Percentiles rank a stretch among this genome's conserved stretches.
phyloP scores from a whole-genome alignment of 345 rosid genomes.

The Lenwebbia sp. region DNA sequence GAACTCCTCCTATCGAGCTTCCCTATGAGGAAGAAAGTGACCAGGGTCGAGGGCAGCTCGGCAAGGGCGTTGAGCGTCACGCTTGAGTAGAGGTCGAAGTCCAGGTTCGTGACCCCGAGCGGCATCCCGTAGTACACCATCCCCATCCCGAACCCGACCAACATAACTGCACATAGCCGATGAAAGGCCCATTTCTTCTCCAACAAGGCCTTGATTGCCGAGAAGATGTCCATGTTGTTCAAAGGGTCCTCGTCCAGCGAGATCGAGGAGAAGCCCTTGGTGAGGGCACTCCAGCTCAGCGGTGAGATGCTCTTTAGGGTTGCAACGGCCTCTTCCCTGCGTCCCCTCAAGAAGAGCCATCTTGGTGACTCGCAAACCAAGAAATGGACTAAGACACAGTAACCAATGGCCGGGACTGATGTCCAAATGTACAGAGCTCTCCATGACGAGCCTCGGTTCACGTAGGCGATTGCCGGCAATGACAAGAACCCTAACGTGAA shows the following conservation, averaged over 20 bases:
- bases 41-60: conserved; percentile 45
- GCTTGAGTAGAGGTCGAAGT: conserved; percentile 47
- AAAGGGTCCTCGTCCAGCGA: conserved; percentile 11
- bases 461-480: conserved; percentile 33
- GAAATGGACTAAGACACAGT: conserved; percentile 17
- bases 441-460: conserved; percentile 34
- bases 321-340: conserved; percentile 39
- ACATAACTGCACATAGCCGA: conserved; percentile 28
- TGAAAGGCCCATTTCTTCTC: conserved; percentile 41
- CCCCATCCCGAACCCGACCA: conserved; percentile 47
- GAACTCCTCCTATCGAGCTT: conserved; percentile 29
- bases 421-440: conserved; percentile 37
- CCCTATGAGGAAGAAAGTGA: conserved; percentile 30
- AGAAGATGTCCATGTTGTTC: conserved; percentile 22
- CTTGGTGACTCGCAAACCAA: conserved; percentile 43
- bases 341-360: conserved; percentile 45
- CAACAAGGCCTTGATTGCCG: conserved; percentile 32
- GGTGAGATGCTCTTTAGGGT: conserved; percentile 31
- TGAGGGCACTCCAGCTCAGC: background rate
- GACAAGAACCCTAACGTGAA: conserved; percentile 42
- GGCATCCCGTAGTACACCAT: conserved; percentile 76
- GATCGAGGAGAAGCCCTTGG: conserved; percentile 20
- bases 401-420: conserved; percentile 24
- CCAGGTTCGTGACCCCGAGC: conserved; percentile 36
- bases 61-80: conserved; percentile 54